These are phyloP conservation scores for Verticillium zaregamsianum DNA, from an alignment of 2,329 filamentous ascomycete genomes.

Conservation along the genomic window DNA sequence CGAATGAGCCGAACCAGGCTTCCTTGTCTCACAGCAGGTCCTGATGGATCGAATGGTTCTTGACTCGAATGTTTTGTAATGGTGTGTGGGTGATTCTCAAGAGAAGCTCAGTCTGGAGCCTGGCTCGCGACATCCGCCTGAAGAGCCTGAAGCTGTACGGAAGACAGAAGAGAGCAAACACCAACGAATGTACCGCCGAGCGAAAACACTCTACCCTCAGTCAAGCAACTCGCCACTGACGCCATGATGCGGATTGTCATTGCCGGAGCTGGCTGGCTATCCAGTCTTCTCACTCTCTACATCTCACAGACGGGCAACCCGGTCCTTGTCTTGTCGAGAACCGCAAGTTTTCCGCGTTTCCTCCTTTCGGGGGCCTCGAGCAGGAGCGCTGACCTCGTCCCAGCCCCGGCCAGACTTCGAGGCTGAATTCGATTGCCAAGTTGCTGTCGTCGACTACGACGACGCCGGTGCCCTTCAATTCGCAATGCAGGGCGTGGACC, in stretches of 20 bases:
- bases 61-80: neutral
- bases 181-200: neutral
- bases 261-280: constrained; percentile 41
- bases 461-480: constrained; percentile 55
- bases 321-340: constrained; percentile 66
- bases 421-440: constrained; percentile 55
- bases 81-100: neutral
- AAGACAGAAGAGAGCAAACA: neutral
- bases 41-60: neutral
- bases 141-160: neutral
- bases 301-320: constrained; percentile 63
- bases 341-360: constrained; percentile 33
- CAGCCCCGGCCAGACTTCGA: constrained; percentile 52
- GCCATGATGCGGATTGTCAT: constrained; percentile 47
- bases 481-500: constrained; percentile 66
- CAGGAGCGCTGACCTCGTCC: constrained; percentile 11
- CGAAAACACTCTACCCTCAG: neutral
- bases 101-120: neutral
- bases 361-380: neutral
- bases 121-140: neutral
- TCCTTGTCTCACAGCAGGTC: neutral
- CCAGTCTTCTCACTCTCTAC: constrained; percentile 43
- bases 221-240: neutral
- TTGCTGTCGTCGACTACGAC: constrained; percentile 65
- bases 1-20: neutral